Evolutionary conservation across 2,329 filamentous ascomycete genomes (phyloP).

Genomic region (Trichophyton rubrum): DNA sequence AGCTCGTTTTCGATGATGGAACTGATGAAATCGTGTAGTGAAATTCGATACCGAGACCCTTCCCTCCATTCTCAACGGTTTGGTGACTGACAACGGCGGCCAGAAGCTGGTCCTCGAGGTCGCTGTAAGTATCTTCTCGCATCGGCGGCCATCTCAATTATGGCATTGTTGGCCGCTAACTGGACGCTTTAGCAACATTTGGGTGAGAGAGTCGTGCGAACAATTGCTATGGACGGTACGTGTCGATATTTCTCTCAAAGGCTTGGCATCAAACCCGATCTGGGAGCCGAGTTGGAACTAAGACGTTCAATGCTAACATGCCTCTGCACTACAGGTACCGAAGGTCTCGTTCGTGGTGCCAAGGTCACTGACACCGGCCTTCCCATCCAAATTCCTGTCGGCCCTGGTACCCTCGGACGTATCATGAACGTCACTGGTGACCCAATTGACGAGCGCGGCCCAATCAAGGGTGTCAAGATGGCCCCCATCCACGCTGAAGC

Average conservation of each 20-base stretch:
- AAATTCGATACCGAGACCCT: constrained; percentile 94
- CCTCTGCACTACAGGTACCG: constrained; percentile 57
- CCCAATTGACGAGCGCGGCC: constrained; percentile 98
- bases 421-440: constrained; percentile 99
- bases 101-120: constrained; percentile 95
- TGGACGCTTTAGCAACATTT: constrained; percentile 76
- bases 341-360: constrained; percentile 94
- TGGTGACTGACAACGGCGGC: constrained; percentile 81
- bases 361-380: constrained; percentile 76
- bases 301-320: constrained; percentile 9
- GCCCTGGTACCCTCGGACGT: constrained; percentile 83
- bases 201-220: constrained; percentile 96
- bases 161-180: background rate
- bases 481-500: constrained; percentile 89
- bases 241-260: constrained; percentile 6
- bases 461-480: constrained; percentile 83
- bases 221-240: constrained; percentile 99
- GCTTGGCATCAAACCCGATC: constrained; percentile 5
- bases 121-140: constrained; percentile 53
- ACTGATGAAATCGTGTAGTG: constrained; percentile 45
- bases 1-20: constrained; percentile 9
- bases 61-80: constrained; percentile 92
- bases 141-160: constrained; percentile 56
- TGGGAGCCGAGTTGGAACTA: constrained; percentile 7
- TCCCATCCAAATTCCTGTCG: constrained; percentile 95